Base-by-base conservation (phyloP, 345 rosid species). In the Corchorus olitorius region DNA sequence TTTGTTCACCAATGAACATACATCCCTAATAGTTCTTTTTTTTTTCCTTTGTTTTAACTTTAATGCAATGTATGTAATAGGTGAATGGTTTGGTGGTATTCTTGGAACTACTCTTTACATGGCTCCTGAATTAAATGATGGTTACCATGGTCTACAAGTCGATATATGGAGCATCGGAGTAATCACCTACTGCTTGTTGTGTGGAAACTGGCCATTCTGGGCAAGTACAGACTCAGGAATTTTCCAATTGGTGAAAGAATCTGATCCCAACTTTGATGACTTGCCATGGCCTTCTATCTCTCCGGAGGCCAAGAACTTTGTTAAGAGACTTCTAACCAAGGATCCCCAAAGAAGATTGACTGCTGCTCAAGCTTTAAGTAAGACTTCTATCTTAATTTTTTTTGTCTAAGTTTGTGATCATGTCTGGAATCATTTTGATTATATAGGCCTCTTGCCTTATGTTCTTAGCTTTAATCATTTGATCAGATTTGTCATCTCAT, bases 81-180 rank as follows among this genome's bases (percentile, higher is more conserved):
- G 90, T 62, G 94, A 89, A 84, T 88, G 94, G 70, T 87, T 92
- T 60, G 90, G 89, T 81, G 93, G 89, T 83, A 92, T 92, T 16
- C 94, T 92, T 65, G 97, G 97, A 75, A 92, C 94, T 62, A 93
- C 97, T 13, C 90, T 89, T 68, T 92, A 92, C 78, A 94, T 92
- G 11, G 97, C 97, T 12, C 97, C 97, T 65, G 97, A 92, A 86
- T 94, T 92, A 77, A 84, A 90, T 75, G 94, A 90, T 80, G 87
- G 97, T 84, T 92, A 92, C 60, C 90, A 92, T 81, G 86, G 92
- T 72, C 83, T 81, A 70, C 94, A 92, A 60, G 97, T 91, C 72
- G 97, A 92, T 84, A 88, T 92, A 77, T 92, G 97, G 97, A 92
- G 97, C 81, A 87, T 92, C 45, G 97, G 97, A 41, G 94, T 92